Evolutionary conservation across 768 basidiomycete genomes (phyloP), one percentile per base, ranked within the genome.

Genomic region (Mycena capillaripes): DNA sequence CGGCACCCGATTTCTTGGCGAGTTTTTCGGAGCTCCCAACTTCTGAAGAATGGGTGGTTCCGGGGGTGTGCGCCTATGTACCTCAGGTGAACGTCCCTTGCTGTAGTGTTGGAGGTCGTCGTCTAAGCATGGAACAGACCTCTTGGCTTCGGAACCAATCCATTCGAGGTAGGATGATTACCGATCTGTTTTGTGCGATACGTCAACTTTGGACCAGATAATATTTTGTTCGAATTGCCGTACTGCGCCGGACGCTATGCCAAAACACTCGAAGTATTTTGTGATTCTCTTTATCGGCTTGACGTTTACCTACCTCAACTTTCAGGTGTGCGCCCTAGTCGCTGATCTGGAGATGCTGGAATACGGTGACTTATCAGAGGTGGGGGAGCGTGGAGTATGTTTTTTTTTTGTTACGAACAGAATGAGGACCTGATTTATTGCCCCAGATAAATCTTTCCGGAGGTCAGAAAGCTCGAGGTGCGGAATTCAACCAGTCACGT

Each of bases 331-430:
- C 67, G 94, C 94, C 0, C 84, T 96, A 29, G 82, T 91, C 19
- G 88, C 85, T 61, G 95, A 97, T 78, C 84, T 97, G 44, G 88
- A 90, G 55, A 95, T 96, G 65, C 84, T 97, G n/a, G 95, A 96
- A 78, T 95, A 96, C 75, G 94, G 95, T 1, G 95, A 96, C 74
- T 90, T 93, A 72, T 90, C 94, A 0, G 95, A 96, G 81, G 95
- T 96, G 64, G 95, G 95, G 21, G 95, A 95, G 82, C 91, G 93
- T 34, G 95, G 95, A 23, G 94, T 94, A 32, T 12, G 62, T 64
- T 75, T 79, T 16, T 12, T 36, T 17, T 30, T 30, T 36, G 11
- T 14, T 57, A 12, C 5, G 11, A 58, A 34, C n/a, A 21, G 3
- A 34, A 34, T 9, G 14, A 27, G 19, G 19, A 6, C 7, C 56